phyloP scores from a whole-genome alignment of 164 flowering plant genomes.

The Vitis vinifera region DNA sequence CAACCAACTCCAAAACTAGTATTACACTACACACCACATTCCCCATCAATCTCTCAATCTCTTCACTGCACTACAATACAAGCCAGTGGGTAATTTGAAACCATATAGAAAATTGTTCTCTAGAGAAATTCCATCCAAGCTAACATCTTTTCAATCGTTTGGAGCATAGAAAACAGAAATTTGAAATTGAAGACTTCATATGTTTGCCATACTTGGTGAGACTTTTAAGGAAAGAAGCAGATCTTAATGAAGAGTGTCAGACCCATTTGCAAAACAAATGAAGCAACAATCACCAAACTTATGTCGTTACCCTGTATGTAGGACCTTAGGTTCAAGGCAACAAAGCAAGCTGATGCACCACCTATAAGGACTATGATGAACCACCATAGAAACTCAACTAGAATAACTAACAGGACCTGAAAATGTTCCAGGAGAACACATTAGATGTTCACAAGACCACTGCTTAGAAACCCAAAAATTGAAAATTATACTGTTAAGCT shows the following conservation, averaged over 20 bases:
- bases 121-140: not conserved
- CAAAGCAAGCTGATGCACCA: constrained; percentile 76
- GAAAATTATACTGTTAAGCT: no score
- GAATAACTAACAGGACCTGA: constrained; percentile 82
- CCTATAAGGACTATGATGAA: constrained; percentile 59
- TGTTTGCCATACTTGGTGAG: no score
- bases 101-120: constrained; percentile 4
- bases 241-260: constrained; percentile 84
- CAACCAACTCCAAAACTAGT: no score
- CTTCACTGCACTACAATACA: not conserved
- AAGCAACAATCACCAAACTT: constrained; percentile 50
- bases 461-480: no score
- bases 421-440: constrained; percentile 7
- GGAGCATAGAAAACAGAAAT: not conserved
- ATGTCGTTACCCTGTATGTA: constrained; percentile 51
- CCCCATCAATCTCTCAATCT: no score
- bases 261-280: constrained; percentile 77
- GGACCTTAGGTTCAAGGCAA: constrained; percentile 68
- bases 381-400: constrained; percentile 84
- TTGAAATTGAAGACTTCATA: not conserved
- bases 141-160: not conserved
- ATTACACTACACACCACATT: no score
- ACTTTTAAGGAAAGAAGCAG: constrained; percentile 65
- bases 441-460: no score
- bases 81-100: not conserved